A percentile compares a stretch with the other conserved stretches of the same genome.
Conservation (phyloP, 305 asterid genomes). For the Caryopteris hybrid region DNA sequence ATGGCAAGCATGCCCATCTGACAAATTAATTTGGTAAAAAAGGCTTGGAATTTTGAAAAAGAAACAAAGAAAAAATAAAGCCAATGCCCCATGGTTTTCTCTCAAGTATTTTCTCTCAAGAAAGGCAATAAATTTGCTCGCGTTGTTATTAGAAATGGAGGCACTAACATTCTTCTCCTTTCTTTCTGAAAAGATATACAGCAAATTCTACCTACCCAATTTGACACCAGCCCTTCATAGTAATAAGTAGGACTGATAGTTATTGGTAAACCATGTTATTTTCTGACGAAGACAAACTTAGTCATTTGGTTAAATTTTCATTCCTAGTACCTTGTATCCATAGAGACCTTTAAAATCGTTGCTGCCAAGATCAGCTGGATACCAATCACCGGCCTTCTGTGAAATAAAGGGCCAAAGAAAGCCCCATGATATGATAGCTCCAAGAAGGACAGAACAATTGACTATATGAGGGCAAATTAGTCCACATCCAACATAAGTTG, state of each 20-base stretch:
- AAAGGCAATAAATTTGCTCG: background rate
- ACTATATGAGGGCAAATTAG: slow-evolving; percentile 95
- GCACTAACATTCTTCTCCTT: background rate
- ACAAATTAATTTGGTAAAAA: too few species aligned
- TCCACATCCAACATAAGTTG: slow-evolving; percentile 95
- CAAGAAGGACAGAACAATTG: slow-evolving; percentile 88
- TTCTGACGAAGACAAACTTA: background rate
- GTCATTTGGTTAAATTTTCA: slow-evolving; percentile 4
- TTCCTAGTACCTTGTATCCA: slow-evolving; percentile 76
- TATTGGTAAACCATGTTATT: background rate
- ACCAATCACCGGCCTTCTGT: slow-evolving; percentile 79
- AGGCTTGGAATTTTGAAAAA: too few species aligned
- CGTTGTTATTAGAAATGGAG: background rate
- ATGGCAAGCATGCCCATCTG: too few species aligned
- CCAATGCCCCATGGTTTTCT: too few species aligned
- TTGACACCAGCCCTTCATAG: background rate
- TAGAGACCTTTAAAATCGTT: slow-evolving; percentile 92
- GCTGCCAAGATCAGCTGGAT: slow-evolving; percentile 81
- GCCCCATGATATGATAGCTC: slow-evolving; percentile 97
- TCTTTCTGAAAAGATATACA: too few species aligned
- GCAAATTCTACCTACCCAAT: background rate
- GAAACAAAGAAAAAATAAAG: too few species aligned
- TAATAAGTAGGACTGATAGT: background rate
- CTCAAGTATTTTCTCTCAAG: background rate
- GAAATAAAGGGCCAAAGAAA: slow-evolving; percentile 92